These are phyloP conservation scores for Candida mattraensis DNA, from an alignment of 805 yeast genomes.

Conservation along the genomic window DNA sequence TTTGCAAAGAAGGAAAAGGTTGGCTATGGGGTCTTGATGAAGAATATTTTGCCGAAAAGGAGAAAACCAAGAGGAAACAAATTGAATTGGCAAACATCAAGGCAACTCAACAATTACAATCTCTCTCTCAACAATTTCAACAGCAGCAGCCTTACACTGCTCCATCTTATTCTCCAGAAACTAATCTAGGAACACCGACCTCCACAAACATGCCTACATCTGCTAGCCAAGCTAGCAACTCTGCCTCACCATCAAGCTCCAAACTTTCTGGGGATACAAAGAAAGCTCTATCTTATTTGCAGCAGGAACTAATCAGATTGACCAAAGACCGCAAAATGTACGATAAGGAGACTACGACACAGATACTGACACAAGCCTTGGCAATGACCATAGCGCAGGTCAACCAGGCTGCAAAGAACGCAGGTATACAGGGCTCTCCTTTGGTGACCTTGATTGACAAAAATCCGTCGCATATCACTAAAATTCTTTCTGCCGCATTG, in stretches of 20 bases:
- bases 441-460: constrained; percentile 74
- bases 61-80: constrained; percentile 61
- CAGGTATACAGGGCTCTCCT: constrained; percentile 78
- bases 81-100: constrained; percentile 51
- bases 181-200: background rate
- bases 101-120: constrained; percentile 20
- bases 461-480: constrained; percentile 78
- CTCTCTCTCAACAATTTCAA: constrained; percentile 24
- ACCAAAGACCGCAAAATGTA: constrained; percentile 76
- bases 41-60: constrained; percentile 78
- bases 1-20: constrained; percentile 86
- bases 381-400: constrained; percentile 93
- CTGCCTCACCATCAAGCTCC: constrained; percentile 5
- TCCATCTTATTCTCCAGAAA: background rate
- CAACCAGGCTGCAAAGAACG: constrained; percentile 82
- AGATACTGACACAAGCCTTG: constrained; percentile 81
- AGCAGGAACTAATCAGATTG: constrained; percentile 78
- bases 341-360: constrained; percentile 80
- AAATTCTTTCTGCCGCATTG: constrained; percentile 75
- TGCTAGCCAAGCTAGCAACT: constrained; percentile 19
- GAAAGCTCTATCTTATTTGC: constrained; percentile 77
- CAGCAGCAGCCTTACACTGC: constrained; percentile 22
- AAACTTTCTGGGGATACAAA: constrained; percentile 58
- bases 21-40: constrained; percentile 96
- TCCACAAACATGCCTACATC: constrained; percentile 13